phyloP scores from a whole-genome alignment of 1,284 basidiomycete species.

The Malassezia nana region DNA sequence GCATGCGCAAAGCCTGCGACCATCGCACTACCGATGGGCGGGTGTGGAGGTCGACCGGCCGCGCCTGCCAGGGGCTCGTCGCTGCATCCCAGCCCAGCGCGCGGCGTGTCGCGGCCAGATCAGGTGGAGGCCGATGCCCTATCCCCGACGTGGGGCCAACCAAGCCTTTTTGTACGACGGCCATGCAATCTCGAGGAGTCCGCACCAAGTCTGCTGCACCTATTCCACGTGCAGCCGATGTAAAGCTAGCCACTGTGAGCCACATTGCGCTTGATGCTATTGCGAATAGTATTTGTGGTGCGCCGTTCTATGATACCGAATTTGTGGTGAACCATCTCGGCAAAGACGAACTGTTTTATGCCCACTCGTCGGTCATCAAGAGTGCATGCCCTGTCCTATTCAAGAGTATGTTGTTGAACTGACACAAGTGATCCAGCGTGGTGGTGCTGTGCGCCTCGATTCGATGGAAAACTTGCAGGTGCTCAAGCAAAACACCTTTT shows the following conservation, averaged over 20 bases:
- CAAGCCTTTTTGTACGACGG: background rate
- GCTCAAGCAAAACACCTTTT: background rate
- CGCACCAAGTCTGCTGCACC: background rate
- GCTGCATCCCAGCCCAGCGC: background rate
- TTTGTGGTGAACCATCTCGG: conserved; percentile 14
- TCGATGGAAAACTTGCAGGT: conserved; percentile 11
- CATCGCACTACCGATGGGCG: background rate
- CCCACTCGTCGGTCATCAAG: conserved; percentile 11
- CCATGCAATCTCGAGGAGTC: background rate
- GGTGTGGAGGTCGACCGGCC: background rate
- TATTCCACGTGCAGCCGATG: background rate
- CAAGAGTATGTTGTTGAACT: conserved; percentile 3
- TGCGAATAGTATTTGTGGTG: conserved; percentile 9
- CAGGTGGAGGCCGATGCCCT: background rate
- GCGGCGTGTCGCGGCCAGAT: background rate
- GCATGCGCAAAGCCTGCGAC: conserved; percentile 16
- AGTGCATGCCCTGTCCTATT: conserved; percentile 8
- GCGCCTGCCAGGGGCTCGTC: background rate
- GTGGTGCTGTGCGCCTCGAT: conserved; percentile 6
- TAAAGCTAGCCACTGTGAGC: conserved; percentile 16
- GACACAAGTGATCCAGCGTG: conserved; percentile 3
- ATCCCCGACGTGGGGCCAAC: background rate
- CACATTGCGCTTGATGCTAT: conserved; percentile 14
- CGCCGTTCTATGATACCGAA: conserved; percentile 16
- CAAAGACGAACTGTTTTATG: conserved; percentile 11